Conservation (phyloP, 139 green algal genomes). For the Asterochloris erici region DNA sequence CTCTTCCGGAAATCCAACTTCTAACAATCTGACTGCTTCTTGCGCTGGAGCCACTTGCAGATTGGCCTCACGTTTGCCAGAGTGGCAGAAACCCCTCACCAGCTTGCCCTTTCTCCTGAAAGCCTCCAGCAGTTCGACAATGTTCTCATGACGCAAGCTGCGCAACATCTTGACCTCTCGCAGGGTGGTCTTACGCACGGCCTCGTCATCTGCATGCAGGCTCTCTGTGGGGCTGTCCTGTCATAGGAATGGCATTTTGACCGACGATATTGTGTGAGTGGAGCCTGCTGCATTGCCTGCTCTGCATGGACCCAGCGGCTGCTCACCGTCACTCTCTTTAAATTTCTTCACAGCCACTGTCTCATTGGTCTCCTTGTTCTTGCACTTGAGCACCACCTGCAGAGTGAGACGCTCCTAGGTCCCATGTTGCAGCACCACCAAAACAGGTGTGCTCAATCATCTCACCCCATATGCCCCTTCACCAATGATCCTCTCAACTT, state of each 20-base stretch:
- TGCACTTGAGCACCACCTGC: conserved; percentile 67
- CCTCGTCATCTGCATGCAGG: conserved; percentile 7
- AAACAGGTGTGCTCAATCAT: conserved; percentile 6
- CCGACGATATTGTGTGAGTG: background rate
- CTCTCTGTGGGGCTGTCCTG: background rate
- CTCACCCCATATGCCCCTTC: conserved; percentile 84
- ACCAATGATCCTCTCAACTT: conserved; percentile 61
- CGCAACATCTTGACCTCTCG: conserved; percentile 87
- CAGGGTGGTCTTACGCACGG: conserved; percentile 76
- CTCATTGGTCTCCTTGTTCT: conserved; percentile 75
- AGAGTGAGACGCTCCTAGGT: too few species aligned
- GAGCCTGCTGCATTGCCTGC: background rate
- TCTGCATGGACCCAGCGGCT: background rate
- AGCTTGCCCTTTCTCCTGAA: conserved; percentile 81
- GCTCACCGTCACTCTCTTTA: conserved; percentile 69
- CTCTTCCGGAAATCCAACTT: too few species aligned
- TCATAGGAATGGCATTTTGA: background rate
- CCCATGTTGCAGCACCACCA: too few species aligned
- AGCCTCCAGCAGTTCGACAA: conserved; percentile 86
- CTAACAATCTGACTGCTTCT: background rate
- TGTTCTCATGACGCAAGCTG: conserved; percentile 65
- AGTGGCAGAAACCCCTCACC: background rate
- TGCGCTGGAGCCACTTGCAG: background rate
- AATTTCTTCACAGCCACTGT: conserved; percentile 94
- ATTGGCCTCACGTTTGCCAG: background rate